Percentiles rank a stretch among this genome's conserved stretches.
Evolutionary conservation across 208 protist species (phyloP).

Genomic region (Borovskyia barvae): DNA sequence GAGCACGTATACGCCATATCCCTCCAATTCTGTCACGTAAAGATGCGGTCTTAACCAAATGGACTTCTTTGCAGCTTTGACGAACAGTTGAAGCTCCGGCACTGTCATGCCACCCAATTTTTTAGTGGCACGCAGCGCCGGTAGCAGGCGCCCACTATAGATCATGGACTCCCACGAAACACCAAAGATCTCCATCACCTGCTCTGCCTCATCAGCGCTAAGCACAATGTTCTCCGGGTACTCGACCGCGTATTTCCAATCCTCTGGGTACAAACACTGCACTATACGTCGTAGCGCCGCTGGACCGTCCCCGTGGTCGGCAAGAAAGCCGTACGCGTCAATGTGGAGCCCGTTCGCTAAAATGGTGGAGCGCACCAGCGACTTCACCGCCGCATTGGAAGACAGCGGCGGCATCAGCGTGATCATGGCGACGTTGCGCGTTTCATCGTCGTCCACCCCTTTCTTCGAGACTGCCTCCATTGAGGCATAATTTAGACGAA

Average conservation of each 20-base stretch:
- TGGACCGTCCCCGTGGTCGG: conserved; percentile 5
- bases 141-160: conserved; percentile 18
- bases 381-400: conserved; percentile 7
- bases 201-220: conserved; percentile 1
- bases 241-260: conserved; percentile 26
- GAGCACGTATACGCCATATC: conserved; percentile 31
- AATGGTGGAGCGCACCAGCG: conserved; percentile 16
- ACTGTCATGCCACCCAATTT: conserved; percentile 31
- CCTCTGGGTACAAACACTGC: conserved; percentile 23
- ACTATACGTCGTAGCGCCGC: background rate
- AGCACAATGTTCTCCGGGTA: conserved; percentile 16
- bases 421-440: conserved; percentile 19
- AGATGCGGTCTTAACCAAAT: conserved; percentile 23
- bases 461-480: background rate
- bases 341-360: conserved; percentile 16
- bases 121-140: conserved; percentile 22
- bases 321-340: conserved; percentile 22
- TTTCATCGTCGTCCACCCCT: background rate
- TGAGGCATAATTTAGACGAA: background rate
- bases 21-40: conserved; percentile 26
- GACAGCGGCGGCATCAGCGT: conserved; percentile 22
- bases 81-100: conserved; percentile 26
- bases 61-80: conserved; percentile 9
- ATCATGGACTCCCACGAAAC: conserved; percentile 23
- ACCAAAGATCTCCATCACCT: conserved; percentile 10